Evolutionary conservation across 176 grass and related monocot genomes (phyloP).

Genomic region (Melocanna baccifera): DNA sequence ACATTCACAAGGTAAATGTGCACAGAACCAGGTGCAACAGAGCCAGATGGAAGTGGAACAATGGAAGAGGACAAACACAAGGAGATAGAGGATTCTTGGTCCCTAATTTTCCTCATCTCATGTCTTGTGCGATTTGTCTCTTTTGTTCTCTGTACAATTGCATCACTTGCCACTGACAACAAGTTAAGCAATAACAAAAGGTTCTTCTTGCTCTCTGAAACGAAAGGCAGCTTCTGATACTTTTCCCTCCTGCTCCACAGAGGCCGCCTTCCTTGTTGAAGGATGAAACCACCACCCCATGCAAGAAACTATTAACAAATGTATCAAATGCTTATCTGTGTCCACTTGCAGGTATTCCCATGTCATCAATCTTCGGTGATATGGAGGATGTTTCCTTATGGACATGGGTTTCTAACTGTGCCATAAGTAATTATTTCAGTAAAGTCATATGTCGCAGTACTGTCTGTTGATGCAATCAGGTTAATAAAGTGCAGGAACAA

Average conservation of each 20-base stretch:
- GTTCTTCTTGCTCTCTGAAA: background rate
- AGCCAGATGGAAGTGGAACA: slow-evolving; percentile 25
- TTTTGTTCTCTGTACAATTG: slow-evolving; percentile 37
- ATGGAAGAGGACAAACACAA: slow-evolving; percentile 35
- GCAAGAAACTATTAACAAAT: slow-evolving; percentile 13
- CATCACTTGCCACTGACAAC: slow-evolving; percentile 61
- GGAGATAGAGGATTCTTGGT: slow-evolving; percentile 21
- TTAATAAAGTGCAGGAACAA: slow-evolving; percentile 6
- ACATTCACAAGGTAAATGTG: background rate
- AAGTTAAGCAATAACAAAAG: slow-evolving; percentile 57
- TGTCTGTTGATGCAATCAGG: background rate
- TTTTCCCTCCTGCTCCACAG: slow-evolving; percentile 16
- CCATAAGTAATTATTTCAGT: slow-evolving; percentile 37
- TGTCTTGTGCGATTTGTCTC: slow-evolving; percentile 42
- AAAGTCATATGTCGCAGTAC: slow-evolving; percentile 22
- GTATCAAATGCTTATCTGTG: background rate
- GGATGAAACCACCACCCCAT: slow-evolving; percentile 24
- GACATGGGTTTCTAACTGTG: slow-evolving; percentile 51
- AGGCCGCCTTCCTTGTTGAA: slow-evolving; percentile 19
- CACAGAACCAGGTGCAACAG: background rate
- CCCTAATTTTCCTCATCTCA: slow-evolving; percentile 30
- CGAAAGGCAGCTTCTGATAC: slow-evolving; percentile 7
- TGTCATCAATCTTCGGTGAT: slow-evolving; percentile 40
- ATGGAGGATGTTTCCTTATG: slow-evolving; percentile 47
- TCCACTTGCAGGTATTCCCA: slow-evolving; percentile 41